phyloP scores from a whole-genome alignment of 2,329 filamentous ascomycete species.

The Cercospora sp. region DNA sequence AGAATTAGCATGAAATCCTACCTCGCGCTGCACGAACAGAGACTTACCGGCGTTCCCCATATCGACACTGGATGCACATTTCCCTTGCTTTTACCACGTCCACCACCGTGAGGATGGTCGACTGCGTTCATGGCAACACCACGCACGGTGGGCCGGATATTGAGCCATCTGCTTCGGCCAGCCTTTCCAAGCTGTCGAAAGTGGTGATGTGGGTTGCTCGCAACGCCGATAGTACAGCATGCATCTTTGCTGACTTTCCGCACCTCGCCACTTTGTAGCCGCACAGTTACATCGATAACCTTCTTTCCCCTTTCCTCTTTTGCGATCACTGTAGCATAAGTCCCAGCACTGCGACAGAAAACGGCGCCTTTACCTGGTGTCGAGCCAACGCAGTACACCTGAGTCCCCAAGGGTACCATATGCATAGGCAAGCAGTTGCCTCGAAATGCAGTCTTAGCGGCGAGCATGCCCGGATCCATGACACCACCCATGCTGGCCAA shows the following conservation, averaged over 20 bases:
- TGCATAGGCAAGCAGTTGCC: slow-evolving; percentile 94
- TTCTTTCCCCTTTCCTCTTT: slow-evolving; percentile 77
- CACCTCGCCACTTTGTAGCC: slow-evolving; percentile 89
- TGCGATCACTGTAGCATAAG: slow-evolving; percentile 81
- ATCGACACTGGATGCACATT: slow-evolving; percentile 92
- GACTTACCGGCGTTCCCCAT: slow-evolving; percentile 87
- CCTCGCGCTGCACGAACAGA: background rate
- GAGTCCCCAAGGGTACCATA: slow-evolving; percentile 93
- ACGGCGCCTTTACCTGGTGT: slow-evolving; percentile 72
- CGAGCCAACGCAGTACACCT: slow-evolving; percentile 85
- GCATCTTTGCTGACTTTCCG: slow-evolving; percentile 87
- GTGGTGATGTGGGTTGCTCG: slow-evolving; percentile 90
- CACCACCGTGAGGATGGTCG: slow-evolving; percentile 98
- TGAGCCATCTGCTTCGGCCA: slow-evolving; percentile 87
- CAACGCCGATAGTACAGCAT: slow-evolving; percentile 89
- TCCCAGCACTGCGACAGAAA: slow-evolving; percentile 93
- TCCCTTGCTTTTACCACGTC: slow-evolving; percentile 98
- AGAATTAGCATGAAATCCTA: slow-evolving; percentile 23
- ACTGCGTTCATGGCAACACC: slow-evolving; percentile 99
- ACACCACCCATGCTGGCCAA: slow-evolving; percentile 89
- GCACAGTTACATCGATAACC: slow-evolving; percentile 77
- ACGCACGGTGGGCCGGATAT: slow-evolving; percentile 91
- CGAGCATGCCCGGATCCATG: slow-evolving; percentile 92
- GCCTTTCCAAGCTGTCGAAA: slow-evolving; percentile 93
- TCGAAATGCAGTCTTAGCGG: slow-evolving; percentile 87